Evolutionary conservation across 768 basidiomycete genomes (phyloP), one percentile per base, ranked within the genome.

Genomic region (Russula griseocarnosa): DNA sequence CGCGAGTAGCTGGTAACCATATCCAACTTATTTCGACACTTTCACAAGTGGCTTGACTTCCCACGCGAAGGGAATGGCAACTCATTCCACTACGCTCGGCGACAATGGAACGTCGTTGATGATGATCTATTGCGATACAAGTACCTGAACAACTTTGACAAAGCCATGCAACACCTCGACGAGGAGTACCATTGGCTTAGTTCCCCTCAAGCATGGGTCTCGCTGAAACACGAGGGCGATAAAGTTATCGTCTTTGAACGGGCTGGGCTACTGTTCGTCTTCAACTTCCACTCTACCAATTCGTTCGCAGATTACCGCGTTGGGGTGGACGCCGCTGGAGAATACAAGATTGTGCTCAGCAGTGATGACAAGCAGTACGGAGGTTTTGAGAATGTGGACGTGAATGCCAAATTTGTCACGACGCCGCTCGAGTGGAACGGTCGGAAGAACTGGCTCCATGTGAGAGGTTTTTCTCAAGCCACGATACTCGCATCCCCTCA

Each of bases 81-180:
- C 75, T 97, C 94, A 14, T 99, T 94, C 84, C 91, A 97, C 69
- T 91, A 99, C 73, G 95, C 97, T 24, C 87, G 97, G 46, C 86
- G 97, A 28, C 97, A 98, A 71, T 99, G 94, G 91, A 95, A 94
- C 72, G 80, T 98, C 38, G 86, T 92, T 55, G 96, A 97, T 73
- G 94, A 99, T 72, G 68, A 70, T 0, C 66, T 91, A 46, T 79
- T 98, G 65, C 87, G 97, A n/a, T 99, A 99, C 80, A 86, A 78
- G 74, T 98, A 92, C 76, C 80, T 99, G 62, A 93, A 96, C 76
- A 86, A 90, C 71, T 99, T 98, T 71, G 97, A 99, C 74, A 80
- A 79, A 61, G 90, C 85, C 18, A 98, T 99, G 93, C 96, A 99
- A 75, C 78, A 81, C 67, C 73, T 87, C 36, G 97, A 95, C 66